Percentiles rank a stretch among this genome's conserved stretches.
Evolutionary conservation across 192 early-diverging fungal species (phyloP).

Genomic region (Coemansia sp.): DNA sequence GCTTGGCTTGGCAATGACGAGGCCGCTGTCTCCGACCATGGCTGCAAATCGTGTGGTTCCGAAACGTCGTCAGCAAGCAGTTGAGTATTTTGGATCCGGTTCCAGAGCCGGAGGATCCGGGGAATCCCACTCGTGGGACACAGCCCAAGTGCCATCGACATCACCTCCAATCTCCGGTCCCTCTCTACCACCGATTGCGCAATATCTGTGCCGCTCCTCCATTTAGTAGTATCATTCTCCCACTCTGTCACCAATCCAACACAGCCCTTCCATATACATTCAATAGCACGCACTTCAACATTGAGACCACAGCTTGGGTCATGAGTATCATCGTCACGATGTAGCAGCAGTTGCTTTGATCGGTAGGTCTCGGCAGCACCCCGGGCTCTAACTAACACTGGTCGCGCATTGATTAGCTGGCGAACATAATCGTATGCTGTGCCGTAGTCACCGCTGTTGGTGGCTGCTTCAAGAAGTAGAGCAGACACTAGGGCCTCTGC

Average conservation of each 20-base stretch:
- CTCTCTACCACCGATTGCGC: background rate
- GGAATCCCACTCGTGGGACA: slow-evolving; percentile 31
- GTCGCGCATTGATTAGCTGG: slow-evolving; percentile 23
- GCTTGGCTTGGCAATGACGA: background rate
- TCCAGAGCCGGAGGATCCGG: slow-evolving; percentile 22
- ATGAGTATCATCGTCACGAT: background rate
- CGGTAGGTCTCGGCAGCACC: slow-evolving; percentile 12
- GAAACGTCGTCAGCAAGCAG: too few relatives aligned
- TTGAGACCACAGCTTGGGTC: background rate
- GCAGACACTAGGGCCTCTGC: slow-evolving; percentile 25
- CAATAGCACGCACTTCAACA: slow-evolving; percentile 29
- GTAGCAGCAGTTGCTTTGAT: slow-evolving; percentile 17
- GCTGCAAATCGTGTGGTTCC: background rate
- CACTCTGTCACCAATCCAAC: slow-evolving; percentile 11
- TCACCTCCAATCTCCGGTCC: slow-evolving; percentile 19
- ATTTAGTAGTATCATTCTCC: background rate
- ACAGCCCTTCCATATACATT: slow-evolving; percentile 19
- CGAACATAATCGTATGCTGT: slow-evolving; percentile 25
- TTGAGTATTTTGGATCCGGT: slow-evolving; percentile 6
- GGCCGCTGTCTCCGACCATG: background rate
- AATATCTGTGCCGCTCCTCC: background rate
- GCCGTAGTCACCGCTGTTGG: slow-evolving; percentile 2
- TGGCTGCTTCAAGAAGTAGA: slow-evolving; percentile 26
- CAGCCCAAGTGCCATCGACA: slow-evolving; percentile 34
- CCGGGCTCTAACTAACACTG: slow-evolving; percentile 10